Conservation (phyloP, 345 rosid genomes). For the Salix caprea region DNA sequence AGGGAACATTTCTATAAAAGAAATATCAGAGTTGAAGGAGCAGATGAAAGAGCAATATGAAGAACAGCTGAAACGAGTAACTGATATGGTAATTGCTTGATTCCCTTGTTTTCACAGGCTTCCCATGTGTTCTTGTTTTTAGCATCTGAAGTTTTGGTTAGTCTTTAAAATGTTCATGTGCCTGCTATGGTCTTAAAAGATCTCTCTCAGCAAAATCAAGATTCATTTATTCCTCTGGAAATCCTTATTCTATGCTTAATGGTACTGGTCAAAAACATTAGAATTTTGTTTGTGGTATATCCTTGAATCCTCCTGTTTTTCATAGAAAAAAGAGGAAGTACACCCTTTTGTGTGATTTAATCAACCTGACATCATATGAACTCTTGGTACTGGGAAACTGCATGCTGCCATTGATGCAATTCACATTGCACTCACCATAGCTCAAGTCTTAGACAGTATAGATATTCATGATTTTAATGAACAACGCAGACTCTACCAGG, state of each 20-base stretch:
- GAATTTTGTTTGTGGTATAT: background rate
- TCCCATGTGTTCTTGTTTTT: background rate
- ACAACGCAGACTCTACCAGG: background rate
- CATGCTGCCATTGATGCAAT: background rate
- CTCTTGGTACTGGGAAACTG: background rate
- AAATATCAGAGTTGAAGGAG: constrained; percentile 56
- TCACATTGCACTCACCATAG: background rate
- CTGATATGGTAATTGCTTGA: constrained; percentile 47
- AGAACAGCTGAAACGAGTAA: constrained; percentile 55
- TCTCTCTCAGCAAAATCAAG: background rate
- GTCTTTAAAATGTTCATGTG: background rate
- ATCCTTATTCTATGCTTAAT: background rate
- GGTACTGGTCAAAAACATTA: background rate
- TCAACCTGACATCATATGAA: background rate
- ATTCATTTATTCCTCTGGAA: background rate
- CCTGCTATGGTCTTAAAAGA: background rate
- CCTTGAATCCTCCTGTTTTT: background rate
- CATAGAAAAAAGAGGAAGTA: background rate
- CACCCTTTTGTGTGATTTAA: background rate
- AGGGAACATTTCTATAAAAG: constrained; percentile 48
- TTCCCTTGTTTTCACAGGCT: background rate
- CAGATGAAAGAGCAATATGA: constrained; percentile 60
- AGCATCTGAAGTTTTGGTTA: background rate
- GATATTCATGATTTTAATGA: background rate
- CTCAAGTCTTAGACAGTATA: background rate